A percentile compares a stretch with the other conserved stretches of the same genome.
Conservation (phyloP, 805 yeast species). For the Dipodascopsis uninucleata region DNA sequence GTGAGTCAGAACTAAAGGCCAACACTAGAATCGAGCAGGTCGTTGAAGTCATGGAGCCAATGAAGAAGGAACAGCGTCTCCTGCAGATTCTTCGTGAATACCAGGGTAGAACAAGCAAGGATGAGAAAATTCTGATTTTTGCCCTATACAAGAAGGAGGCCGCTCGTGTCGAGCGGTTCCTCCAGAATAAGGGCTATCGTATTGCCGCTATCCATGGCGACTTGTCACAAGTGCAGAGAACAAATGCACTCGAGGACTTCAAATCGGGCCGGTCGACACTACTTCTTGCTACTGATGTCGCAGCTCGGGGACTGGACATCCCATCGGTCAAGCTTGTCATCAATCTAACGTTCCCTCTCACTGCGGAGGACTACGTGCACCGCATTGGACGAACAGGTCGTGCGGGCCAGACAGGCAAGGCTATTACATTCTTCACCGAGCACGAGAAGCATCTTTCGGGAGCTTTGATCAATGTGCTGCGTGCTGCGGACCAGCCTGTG, state of each 20-base stretch:
- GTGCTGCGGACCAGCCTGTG: conserved; percentile 92
- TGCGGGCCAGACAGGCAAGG: conserved; percentile 92
- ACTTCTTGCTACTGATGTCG: conserved; percentile 89
- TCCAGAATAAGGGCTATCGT: conserved; percentile 66
- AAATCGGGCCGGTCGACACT: conserved; percentile 73
- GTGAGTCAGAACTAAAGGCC: conserved; percentile 83
- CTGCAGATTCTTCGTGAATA: conserved; percentile 69
- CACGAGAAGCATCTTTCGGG: conserved; percentile 96
- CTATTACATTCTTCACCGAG: conserved; percentile 93
- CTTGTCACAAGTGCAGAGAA: conserved; percentile 85
- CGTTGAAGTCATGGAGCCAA: conserved; percentile 86
- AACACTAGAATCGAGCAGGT: conserved; percentile 89
- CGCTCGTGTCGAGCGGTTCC: conserved; percentile 73
- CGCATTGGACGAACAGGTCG: conserved; percentile 98
- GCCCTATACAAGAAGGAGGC: conserved; percentile 98
- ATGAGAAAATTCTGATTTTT: conserved; percentile 85
- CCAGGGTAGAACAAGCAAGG: conserved; percentile 58
- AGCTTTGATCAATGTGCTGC: conserved; percentile 82
- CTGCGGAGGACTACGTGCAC: conserved; percentile 95
- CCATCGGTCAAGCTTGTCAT: conserved; percentile 96
- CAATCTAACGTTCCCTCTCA: conserved; percentile 91
- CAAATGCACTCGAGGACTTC: conserved; percentile 79
- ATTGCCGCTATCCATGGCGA: conserved; percentile 98
- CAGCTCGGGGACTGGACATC: conserved; percentile 97
- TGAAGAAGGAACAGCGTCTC: conserved; percentile 72